phyloP scores from a whole-genome alignment of 345 rosid genomes.

The Gossypium ekmanianum region DNA sequence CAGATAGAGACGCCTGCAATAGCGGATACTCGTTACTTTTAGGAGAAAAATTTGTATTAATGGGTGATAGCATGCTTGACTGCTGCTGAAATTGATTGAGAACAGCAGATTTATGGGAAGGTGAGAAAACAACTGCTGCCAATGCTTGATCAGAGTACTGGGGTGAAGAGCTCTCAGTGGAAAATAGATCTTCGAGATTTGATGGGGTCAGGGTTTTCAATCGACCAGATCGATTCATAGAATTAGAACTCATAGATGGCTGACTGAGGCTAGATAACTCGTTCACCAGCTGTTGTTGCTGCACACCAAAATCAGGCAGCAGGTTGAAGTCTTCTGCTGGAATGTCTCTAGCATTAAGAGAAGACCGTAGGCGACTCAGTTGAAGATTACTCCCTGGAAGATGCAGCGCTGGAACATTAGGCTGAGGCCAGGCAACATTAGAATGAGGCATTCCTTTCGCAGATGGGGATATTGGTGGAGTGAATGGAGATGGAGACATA shows the following conservation, averaged over 20 bases:
- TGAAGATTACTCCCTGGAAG: slow-evolving; percentile 76
- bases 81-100: slow-evolving; percentile 66
- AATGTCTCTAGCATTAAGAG: slow-evolving; percentile 72
- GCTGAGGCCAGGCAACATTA: slow-evolving; percentile 76
- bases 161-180: slow-evolving; percentile 52
- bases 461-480: slow-evolving; percentile 81
- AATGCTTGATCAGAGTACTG: slow-evolving; percentile 49
- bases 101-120: slow-evolving; percentile 55
- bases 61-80: slow-evolving; percentile 68
- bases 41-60: slow-evolving; percentile 52
- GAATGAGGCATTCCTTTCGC: slow-evolving; percentile 63
- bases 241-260: slow-evolving; percentile 8
- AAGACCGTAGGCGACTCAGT: slow-evolving; percentile 82
- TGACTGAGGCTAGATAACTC: slow-evolving; percentile 53
- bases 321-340: slow-evolving; percentile 52
- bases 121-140: slow-evolving; percentile 57
- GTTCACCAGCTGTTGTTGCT: slow-evolving; percentile 59
- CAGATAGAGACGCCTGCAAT: slow-evolving; percentile 46
- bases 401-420: slow-evolving; percentile 75
- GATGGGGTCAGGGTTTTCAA: slow-evolving; percentile 68
- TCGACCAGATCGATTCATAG: slow-evolving; percentile 56
- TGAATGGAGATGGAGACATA: slow-evolving; percentile 78
- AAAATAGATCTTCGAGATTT: slow-evolving; percentile 66
- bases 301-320: slow-evolving; percentile 65
- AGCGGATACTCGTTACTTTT: slow-evolving; percentile 60